Conservation (phyloP, 2,329 filamentous ascomycete genomes). For the Penicillium polonicum region DNA sequence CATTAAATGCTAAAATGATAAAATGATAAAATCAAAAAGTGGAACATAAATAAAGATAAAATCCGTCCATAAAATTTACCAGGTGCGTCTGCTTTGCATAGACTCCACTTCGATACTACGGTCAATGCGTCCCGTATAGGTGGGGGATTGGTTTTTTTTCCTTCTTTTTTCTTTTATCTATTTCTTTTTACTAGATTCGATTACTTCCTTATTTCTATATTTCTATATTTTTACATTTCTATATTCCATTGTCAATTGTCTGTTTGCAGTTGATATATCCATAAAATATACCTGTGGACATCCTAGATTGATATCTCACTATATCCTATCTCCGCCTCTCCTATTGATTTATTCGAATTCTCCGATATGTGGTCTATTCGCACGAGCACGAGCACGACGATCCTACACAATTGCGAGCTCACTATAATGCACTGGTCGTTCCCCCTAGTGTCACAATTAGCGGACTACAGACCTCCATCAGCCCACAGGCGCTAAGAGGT, state of each 20-base stretch:
- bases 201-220: background rate
- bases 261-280: background rate
- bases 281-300: background rate
- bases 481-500: conserved; percentile 7
- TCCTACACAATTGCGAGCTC: conserved; percentile 4
- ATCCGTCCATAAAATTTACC: background rate
- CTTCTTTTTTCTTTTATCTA: background rate
- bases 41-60: conserved; percentile 1
- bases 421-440: conserved; percentile 6
- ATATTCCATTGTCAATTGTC: background rate
- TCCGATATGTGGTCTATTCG: conserved; percentile 13
- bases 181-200: background rate
- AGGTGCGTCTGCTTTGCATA: conserved; percentile 22
- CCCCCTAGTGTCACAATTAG: background rate
- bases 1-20: no score
- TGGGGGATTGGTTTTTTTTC: background rate
- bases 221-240: background rate
- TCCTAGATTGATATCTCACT: background rate
- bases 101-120: conserved; percentile 17
- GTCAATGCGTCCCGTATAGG: conserved; percentile 26
- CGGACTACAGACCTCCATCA: conserved; percentile 6
- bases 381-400: conserved; percentile 16
- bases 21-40: background rate
- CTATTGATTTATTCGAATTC: conserved; percentile 1
- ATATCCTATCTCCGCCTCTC: background rate